Evolutionary conservation across 2,329 filamentous ascomycete genomes (phyloP).

Genomic region (Microdochium trichocladiopsis): DNA sequence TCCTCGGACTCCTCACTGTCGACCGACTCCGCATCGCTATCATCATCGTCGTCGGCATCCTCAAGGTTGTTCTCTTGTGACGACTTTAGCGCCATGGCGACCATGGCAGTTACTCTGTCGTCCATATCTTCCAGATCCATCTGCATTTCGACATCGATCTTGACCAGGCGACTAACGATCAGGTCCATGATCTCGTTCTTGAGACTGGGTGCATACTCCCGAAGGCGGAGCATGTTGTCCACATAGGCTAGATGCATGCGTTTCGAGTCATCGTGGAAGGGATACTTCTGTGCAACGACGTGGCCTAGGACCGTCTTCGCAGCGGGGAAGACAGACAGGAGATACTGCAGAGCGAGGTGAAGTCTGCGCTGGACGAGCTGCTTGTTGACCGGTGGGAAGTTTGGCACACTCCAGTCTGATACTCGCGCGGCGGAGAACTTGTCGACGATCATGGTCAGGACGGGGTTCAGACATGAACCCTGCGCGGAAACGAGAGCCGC

Average conservation of each 20-base stretch:
- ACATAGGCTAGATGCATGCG: constrained; percentile 83
- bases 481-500: constrained; percentile 75
- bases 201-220: constrained; percentile 70
- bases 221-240: constrained; percentile 71
- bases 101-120: constrained; percentile 73
- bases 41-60: constrained; percentile 43
- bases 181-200: constrained; percentile 75
- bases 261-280: constrained; percentile 68
- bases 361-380: constrained; percentile 64
- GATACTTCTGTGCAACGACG: constrained; percentile 63
- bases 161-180: constrained; percentile 80
- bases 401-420: constrained; percentile 38
- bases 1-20: constrained; percentile 59
- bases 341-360: constrained; percentile 67
- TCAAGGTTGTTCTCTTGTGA: constrained; percentile 39
- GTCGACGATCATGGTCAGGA: constrained; percentile 74
- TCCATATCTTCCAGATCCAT: constrained; percentile 88
- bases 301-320: constrained; percentile 63
- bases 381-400: constrained; percentile 53
- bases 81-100: constrained; percentile 48
- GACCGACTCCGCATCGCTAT: constrained; percentile 65
- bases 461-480: constrained; percentile 65
- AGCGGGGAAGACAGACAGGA: constrained; percentile 76
- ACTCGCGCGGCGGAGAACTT: constrained; percentile 57
- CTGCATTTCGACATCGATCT: constrained; percentile 93